Evolutionary conservation across 2,329 filamentous ascomycete genomes (phyloP).

Genomic region (Talaromyces sp.): DNA sequence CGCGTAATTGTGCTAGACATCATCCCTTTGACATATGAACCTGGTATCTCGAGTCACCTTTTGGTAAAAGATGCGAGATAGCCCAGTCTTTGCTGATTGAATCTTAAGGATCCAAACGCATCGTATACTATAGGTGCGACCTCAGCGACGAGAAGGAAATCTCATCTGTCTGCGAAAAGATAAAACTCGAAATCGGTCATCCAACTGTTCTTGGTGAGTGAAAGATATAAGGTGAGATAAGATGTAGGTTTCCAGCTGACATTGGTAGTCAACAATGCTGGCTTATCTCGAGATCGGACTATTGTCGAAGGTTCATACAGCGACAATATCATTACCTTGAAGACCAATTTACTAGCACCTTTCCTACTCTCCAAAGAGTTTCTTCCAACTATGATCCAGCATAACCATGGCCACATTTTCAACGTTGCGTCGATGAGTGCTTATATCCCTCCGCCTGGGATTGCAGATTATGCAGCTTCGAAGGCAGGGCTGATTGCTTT

Average conservation of each 20-base stretch:
- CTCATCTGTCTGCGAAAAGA: constrained; percentile 19
- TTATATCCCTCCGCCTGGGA: constrained; percentile 17
- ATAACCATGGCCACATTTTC: constrained; percentile 20
- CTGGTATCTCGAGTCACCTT: no score
- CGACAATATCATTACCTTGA: constrained; percentile 17
- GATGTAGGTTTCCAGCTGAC: no score
- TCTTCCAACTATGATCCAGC: constrained; percentile 17
- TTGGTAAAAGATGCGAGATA: no score
- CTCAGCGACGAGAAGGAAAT: constrained; percentile 30
- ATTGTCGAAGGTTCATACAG: constrained; percentile 1
- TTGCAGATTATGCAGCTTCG: constrained; percentile 19
- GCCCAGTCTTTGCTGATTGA: no score
- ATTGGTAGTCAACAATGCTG: constrained; percentile 19
- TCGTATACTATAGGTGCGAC: constrained; percentile 36
- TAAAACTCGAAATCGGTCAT: constrained; percentile 30
- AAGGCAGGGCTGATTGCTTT: constrained; percentile 21
- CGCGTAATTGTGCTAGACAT: constrained; percentile 33
- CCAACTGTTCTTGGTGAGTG: constrained; percentile 19
- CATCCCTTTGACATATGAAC: constrained; percentile 17
- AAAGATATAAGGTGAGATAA: no score
- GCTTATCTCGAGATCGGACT: constrained; percentile 15
- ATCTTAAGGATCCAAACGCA: no score
- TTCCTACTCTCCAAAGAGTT: constrained; percentile 18
- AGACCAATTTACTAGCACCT: constrained; percentile 17
- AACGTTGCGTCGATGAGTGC: constrained; percentile 20